Percentiles rank a stretch among this genome's conserved stretches.
These are phyloP conservation scores for Paraconiothyrium brasiliense DNA, from an alignment of 2,329 filamentous ascomycete genomes.

Conservation along the genomic window DNA sequence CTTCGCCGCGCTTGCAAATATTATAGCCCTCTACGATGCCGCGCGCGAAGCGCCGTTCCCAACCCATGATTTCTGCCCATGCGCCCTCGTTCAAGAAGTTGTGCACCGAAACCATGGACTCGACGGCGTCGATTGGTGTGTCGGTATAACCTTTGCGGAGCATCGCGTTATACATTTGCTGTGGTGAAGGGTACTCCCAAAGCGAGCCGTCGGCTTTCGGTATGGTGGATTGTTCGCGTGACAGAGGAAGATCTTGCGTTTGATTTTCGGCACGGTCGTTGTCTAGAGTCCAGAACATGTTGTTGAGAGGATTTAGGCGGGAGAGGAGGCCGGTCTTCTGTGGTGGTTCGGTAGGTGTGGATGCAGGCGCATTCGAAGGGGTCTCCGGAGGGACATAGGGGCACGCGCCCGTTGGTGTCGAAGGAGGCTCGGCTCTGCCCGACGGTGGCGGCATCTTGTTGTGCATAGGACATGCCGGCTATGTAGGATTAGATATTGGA, in stretches of 20 bases:
- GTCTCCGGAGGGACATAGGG: constrained; percentile 57
- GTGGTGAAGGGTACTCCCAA: constrained; percentile 98
- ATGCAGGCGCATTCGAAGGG: constrained; percentile 35
- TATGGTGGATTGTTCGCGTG: constrained; percentile 87
- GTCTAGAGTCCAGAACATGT: constrained; percentile 90
- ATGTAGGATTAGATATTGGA: constrained; percentile 31
- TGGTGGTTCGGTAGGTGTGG: constrained; percentile 34
- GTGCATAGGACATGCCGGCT: constrained; percentile 78
- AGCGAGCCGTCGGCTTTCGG: constrained; percentile 82
- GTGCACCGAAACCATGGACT: constrained; percentile 97
- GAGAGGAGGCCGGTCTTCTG: constrained; percentile 64
- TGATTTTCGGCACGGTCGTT: constrained; percentile 81
- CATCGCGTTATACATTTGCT: constrained; percentile 99
- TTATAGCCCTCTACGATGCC: constrained; percentile 78
- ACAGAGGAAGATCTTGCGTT: constrained; percentile 75
- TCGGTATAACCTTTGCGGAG: constrained; percentile 95
- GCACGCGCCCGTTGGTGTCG: constrained; percentile 59
- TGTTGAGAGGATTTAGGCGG: constrained; percentile 85
- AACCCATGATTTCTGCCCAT: constrained; percentile 92
- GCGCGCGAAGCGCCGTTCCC: constrained; percentile 85
- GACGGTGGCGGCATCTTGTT: constrained; percentile 52
- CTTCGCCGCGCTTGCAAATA: constrained; percentile 77
- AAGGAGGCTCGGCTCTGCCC: constrained; percentile 35
- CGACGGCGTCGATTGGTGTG: constrained; percentile 90
- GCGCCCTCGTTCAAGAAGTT: constrained; percentile 98